phyloP scores from a whole-genome alignment of 805 yeast genomes.

The Teunomyces gatunensis region DNA sequence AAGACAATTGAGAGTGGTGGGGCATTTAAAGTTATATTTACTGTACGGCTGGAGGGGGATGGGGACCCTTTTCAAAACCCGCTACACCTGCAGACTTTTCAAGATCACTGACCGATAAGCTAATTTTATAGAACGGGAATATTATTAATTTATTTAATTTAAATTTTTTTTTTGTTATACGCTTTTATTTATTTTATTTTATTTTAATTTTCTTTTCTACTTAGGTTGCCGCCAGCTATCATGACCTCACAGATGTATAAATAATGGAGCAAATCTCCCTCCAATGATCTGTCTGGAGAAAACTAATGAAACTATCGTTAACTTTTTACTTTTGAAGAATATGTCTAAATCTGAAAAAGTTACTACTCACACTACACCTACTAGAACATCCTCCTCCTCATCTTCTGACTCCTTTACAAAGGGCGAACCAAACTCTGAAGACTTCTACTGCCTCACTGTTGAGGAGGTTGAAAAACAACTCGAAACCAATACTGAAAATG shows the following conservation, averaged over 20 bases:
- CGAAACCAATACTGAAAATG: slow-evolving; percentile 45
- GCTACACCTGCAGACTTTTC: not conserved
- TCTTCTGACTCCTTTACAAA: not conserved
- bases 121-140: not conserved
- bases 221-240: not conserved
- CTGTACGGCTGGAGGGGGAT: not conserved
- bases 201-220: not conserved
- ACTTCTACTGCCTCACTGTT: slow-evolving; percentile 28
- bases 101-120: not conserved
- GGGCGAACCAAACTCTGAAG: slow-evolving; percentile 11
- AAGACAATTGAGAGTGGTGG: not conserved
- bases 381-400: slow-evolving; percentile 1
- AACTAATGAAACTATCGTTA: slow-evolving; percentile 2
- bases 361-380: not conserved
- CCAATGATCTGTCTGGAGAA: not conserved
- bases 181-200: not conserved
- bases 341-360: slow-evolving; percentile 1
- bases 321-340: not conserved
- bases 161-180: not conserved
- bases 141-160: not conserved
- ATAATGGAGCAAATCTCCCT: not conserved
- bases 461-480: slow-evolving; percentile 36
- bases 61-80: not conserved
- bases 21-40: not conserved
- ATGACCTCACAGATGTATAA: not conserved